These are phyloP conservation scores for Aspergillus cejpii DNA, from an alignment of 2,329 filamentous ascomycete species.

Conservation along the genomic window DNA sequence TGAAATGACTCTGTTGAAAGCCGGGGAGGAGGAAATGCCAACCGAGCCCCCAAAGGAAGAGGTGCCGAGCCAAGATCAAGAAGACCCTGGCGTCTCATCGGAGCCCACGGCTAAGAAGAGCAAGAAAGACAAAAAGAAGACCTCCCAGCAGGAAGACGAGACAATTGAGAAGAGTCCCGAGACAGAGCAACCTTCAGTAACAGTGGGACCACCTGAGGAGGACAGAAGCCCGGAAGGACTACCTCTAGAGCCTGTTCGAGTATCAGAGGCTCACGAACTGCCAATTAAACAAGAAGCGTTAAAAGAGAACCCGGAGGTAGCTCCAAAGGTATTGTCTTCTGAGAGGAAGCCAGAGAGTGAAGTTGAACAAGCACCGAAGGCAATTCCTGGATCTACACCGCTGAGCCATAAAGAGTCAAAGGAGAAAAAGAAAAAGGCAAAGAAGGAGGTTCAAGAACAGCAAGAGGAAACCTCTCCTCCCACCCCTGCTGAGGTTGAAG, in stretches of 20 bases:
- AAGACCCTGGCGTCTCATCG: background rate
- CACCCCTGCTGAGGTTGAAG: background rate
- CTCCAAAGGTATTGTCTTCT: background rate
- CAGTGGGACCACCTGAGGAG: background rate
- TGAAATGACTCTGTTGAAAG: background rate
- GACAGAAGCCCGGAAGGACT: background rate
- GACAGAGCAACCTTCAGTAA: background rate
- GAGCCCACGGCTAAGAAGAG: too few species aligned
- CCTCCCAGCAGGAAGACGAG: background rate
- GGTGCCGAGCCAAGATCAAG: constrained; percentile 3
- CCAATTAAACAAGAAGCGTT: background rate
- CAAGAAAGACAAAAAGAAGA: too few species aligned
- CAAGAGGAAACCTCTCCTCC: background rate
- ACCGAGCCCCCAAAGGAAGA: constrained; percentile 6
- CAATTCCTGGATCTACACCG: background rate
- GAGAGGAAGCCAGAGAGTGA: background rate
- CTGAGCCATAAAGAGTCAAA: constrained; percentile 15
- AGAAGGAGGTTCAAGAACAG: constrained; percentile 12
- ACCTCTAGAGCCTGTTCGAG: constrained; percentile 1
- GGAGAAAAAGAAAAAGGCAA: constrained; percentile 21
- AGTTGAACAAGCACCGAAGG: constrained; percentile 1
- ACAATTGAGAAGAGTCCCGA: background rate
- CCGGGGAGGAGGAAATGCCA: background rate
- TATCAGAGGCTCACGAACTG: constrained; percentile 4
- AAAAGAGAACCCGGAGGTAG: background rate